phyloP scores from a whole-genome alignment of 2,329 filamentous ascomycete genomes.

The Paraphaeosphaeria sporulosa region DNA sequence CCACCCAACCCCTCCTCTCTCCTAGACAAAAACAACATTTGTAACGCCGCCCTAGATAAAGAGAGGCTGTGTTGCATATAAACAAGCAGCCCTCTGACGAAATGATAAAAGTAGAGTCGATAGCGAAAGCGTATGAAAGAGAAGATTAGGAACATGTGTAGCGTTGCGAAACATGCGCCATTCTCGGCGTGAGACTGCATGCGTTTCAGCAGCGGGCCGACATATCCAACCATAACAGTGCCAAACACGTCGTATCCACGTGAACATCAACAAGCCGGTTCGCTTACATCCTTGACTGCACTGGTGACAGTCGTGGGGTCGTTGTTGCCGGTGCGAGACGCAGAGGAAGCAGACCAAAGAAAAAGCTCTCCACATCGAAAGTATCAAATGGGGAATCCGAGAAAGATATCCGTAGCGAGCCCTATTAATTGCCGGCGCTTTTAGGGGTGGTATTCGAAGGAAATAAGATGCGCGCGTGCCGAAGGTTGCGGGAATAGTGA shows the following conservation, averaged over 20 bases:
- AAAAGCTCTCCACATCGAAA: constrained; percentile 13
- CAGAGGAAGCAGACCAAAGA: constrained; percentile 3
- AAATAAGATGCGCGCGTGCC: constrained; percentile 29
- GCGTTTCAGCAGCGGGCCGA: constrained; percentile 20
- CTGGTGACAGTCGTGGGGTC: background rate
- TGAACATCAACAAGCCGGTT: constrained; percentile 17
- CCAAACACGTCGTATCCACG: constrained; percentile 17
- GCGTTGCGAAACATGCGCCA: constrained; percentile 12
- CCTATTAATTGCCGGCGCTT: constrained; percentile 34
- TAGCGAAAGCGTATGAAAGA: constrained; percentile 17
- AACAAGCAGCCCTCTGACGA: constrained; percentile 16
- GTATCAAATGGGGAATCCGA: constrained; percentile 13
- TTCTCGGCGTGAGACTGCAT: constrained; percentile 18
- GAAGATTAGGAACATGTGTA: constrained; percentile 14
- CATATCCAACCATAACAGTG: constrained; percentile 15
- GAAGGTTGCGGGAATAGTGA: constrained; percentile 26
- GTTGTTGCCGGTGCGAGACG: background rate
- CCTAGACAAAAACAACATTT: constrained; percentile 13
- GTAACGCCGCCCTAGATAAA: constrained; percentile 20
- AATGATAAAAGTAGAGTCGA: constrained; percentile 11
- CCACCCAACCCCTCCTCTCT: background rate
- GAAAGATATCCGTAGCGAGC: constrained; percentile 24
- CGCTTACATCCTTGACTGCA: constrained; percentile 15
- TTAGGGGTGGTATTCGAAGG: constrained; percentile 22
- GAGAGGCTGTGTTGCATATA: constrained; percentile 7